These are phyloP conservation scores for Prillingera fragicola DNA, from an alignment of 1,284 basidiomycete species.

Conservation along the genomic window DNA sequence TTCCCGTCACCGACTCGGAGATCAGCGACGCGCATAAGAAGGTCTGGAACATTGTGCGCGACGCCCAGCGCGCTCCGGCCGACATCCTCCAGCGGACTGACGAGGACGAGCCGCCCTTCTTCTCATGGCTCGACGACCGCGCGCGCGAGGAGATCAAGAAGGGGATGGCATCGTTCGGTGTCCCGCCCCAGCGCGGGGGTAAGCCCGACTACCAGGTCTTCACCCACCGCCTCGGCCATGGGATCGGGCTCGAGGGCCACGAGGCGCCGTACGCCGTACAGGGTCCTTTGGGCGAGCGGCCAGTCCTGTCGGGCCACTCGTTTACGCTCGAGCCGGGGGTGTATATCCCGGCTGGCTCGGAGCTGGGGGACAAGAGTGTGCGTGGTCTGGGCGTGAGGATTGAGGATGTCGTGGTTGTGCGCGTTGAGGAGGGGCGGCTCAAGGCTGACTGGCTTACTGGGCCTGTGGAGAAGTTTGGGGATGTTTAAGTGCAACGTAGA, in stretches of 20 bases:
- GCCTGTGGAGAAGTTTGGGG: constrained; percentile 35
- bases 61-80: constrained; percentile 59
- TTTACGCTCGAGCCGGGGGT: constrained; percentile 81
- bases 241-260: constrained; percentile 75
- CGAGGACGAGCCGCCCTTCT: constrained; percentile 21
- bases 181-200: constrained; percentile 30
- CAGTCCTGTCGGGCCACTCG: constrained; percentile 61
- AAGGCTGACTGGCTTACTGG: constrained; percentile 38
- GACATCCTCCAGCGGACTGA: constrained; percentile 30
- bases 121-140: constrained; percentile 59
- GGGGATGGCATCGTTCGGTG: constrained; percentile 45
- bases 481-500: constrained; percentile 24
- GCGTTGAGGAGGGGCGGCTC: constrained; percentile 48
- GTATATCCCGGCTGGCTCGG: constrained; percentile 55
- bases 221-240: constrained; percentile 65
- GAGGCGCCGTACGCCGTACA: constrained; percentile 73
- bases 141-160: constrained; percentile 57
- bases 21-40: constrained; percentile 56
- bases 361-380: constrained; percentile 38
- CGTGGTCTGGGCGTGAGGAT: constrained; percentile 69
- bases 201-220: constrained; percentile 54
- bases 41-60: constrained; percentile 64
- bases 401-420: constrained; percentile 74
- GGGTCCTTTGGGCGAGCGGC: constrained; percentile 46
- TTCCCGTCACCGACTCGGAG: constrained; percentile 57